Percentiles rank a stretch among this genome's conserved stretches.
Evolutionary conservation across 768 basidiomycete species (phyloP).

Genomic region (Tulasnella sp.): DNA sequence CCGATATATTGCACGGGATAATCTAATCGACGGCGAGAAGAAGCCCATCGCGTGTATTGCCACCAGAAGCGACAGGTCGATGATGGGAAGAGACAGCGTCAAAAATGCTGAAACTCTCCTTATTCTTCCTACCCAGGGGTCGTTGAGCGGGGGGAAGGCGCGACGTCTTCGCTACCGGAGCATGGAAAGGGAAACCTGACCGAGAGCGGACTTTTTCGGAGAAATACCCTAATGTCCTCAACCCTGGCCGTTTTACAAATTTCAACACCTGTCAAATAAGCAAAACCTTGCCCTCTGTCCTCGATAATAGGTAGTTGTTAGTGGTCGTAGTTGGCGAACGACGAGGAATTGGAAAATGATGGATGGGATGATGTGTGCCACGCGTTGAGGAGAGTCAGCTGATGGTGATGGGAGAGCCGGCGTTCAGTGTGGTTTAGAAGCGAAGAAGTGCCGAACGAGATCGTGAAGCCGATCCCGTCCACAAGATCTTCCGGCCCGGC

Average conservation of each 20-base stretch:
- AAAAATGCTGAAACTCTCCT: background rate
- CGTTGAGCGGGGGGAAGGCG: background rate
- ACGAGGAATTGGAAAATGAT: background rate
- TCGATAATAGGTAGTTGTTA: background rate
- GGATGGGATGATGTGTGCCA: background rate
- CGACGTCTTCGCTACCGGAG: background rate
- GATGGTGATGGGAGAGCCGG: background rate
- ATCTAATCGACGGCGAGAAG: background rate
- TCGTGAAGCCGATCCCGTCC: background rate
- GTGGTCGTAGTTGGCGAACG: background rate
- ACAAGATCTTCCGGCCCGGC: background rate
- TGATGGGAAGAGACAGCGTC: background rate
- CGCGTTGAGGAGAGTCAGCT: background rate
- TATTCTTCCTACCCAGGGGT: background rate
- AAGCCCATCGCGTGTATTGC: background rate
- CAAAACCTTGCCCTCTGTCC: background rate
- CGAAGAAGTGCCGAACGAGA: background rate
- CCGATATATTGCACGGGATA: background rate
- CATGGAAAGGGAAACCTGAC: background rate
- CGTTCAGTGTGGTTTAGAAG: background rate
- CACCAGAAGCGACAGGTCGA: background rate
- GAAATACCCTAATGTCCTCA: background rate
- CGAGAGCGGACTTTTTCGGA: background rate
- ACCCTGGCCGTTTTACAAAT: background rate
- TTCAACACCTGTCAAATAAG: background rate